Evolutionary conservation across 805 yeast species (phyloP).

Genomic region (Kluyveromyces wickerhamii): DNA sequence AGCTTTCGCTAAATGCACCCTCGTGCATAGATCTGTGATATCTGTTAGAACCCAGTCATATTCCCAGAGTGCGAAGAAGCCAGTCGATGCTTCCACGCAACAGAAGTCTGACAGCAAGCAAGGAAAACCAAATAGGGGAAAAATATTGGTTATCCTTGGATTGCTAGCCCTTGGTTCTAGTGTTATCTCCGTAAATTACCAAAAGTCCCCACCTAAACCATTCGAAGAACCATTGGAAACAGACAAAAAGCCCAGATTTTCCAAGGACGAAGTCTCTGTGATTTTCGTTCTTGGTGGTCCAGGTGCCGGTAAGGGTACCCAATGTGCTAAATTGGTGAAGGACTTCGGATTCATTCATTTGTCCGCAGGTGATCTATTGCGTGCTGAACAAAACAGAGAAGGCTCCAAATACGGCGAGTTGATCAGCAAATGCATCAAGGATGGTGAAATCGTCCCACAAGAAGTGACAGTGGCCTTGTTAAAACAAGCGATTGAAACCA

Average conservation of each 20-base stretch:
- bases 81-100: not conserved
- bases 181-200: slow-evolving; percentile 34
- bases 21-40: no score
- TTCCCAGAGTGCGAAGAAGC: not conserved
- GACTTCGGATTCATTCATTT: slow-evolving; percentile 80
- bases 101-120: slow-evolving; percentile 1
- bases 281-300: slow-evolving; percentile 95
- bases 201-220: slow-evolving; percentile 37
- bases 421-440: slow-evolving; percentile 75
- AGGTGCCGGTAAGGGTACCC: slow-evolving; percentile 97
- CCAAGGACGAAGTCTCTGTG: slow-evolving; percentile 62
- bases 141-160: slow-evolving; percentile 34
- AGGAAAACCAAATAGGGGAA: slow-evolving; percentile 19
- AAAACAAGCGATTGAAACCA: slow-evolving; percentile 64
- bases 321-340: slow-evolving; percentile 75
- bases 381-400: slow-evolving; percentile 82
- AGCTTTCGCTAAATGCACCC: no score
- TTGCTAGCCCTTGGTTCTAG: slow-evolving; percentile 43
- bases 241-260: slow-evolving; percentile 37
- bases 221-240: slow-evolving; percentile 32
- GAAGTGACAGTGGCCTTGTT: slow-evolving; percentile 77
- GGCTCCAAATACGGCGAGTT: slow-evolving; percentile 81
- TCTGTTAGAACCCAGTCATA: not conserved
- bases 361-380: slow-evolving; percentile 91
- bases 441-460: slow-evolving; percentile 91